These are phyloP conservation scores for Hibiscus tridactylites DNA, from an alignment of 345 rosid genomes.

Conservation along the genomic window DNA sequence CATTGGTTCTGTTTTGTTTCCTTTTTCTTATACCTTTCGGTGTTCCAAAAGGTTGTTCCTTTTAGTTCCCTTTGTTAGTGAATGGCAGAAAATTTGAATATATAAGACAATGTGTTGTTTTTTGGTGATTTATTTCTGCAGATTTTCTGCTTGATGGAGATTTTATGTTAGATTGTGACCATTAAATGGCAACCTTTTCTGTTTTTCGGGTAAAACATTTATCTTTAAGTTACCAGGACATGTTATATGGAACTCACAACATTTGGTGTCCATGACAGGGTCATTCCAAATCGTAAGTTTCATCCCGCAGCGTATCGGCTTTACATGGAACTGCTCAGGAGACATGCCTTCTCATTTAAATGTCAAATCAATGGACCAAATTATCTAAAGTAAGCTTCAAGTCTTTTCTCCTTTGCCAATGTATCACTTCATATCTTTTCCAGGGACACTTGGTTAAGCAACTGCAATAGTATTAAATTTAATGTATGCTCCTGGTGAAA, in stretches of 20 bases:
- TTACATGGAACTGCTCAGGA: constrained; percentile 70
- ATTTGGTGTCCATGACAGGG: constrained; percentile 35
- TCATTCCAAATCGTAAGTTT: constrained; percentile 55
- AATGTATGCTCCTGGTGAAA: constrained; percentile 12
- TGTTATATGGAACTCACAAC: neutral
- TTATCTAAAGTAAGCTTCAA: constrained; percentile 38
- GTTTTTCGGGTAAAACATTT: neutral
- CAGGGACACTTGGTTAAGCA: neutral
- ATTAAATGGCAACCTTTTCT: neutral
- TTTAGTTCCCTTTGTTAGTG: neutral
- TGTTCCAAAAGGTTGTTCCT: neutral
- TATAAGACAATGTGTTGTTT: neutral
- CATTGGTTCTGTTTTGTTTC: neutral
- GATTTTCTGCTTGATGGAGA: neutral
- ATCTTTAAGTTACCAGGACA: neutral
- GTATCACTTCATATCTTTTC: neutral
- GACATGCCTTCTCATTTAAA: constrained; percentile 61
- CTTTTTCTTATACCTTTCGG: neutral
- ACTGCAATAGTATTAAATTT: neutral
- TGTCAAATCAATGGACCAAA: constrained; percentile 38
- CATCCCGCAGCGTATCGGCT: constrained; percentile 83
- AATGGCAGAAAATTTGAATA: neutral
- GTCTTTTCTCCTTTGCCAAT: neutral
- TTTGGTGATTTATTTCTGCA: too few species aligned
- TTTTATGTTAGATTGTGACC: neutral